Base-by-base conservation (phyloP, 2,329 filamentous ascomycete genomes). In the Hyphodiscus sp. region DNA sequence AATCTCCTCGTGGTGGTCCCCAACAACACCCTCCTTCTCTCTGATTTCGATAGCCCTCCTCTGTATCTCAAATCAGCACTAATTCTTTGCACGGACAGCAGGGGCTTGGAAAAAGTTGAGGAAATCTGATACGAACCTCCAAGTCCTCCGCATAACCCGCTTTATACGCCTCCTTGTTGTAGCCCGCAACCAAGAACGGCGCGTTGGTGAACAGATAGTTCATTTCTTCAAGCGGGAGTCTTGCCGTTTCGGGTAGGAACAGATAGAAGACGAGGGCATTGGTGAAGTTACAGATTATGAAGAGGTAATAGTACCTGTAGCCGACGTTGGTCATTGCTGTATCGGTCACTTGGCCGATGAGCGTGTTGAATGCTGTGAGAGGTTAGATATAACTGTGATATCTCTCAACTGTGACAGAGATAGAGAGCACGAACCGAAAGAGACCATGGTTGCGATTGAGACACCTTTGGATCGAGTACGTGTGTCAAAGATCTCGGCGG, bases 381-480 rank as follows among this genome's bases (percentile, higher is more conserved):
- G 23, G 4, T 26, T 8, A 8, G 23, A 4, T 3, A 4, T 26
- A 26, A 26, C 8, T 26, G 3, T 26, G 23, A 26, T 26, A 3
- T 26, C 23, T 26, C 23, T 26, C 23, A 26, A 26, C 4, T 26
- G 23, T 26, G 23, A 26, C 4, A 26, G 23, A 26, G 4, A 8
- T 26, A 8, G 23, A 8, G 23, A 26, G 23, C 23, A 26, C 23
- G 23, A 26, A 26, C 23, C 86, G 67, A 87, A 90, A 11, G 77
- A 82, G 0, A 73, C 76, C 85, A 89, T 89, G 5, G 83, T 87
- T 0, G 85, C 85, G 57, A 90, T 82, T 1, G 83, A 85, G 1
- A 91, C 86, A 61, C 86, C 87, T 72, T 89, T 89, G 50, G 82
- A 77, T 41, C 87, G 79, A 0, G 86, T 91, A 57, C 83, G 80